Evolutionary conservation across 225 moss, liverwort and hornwort genomes (phyloP).

Genomic region (Rhytidiadelphus loreus): DNA sequence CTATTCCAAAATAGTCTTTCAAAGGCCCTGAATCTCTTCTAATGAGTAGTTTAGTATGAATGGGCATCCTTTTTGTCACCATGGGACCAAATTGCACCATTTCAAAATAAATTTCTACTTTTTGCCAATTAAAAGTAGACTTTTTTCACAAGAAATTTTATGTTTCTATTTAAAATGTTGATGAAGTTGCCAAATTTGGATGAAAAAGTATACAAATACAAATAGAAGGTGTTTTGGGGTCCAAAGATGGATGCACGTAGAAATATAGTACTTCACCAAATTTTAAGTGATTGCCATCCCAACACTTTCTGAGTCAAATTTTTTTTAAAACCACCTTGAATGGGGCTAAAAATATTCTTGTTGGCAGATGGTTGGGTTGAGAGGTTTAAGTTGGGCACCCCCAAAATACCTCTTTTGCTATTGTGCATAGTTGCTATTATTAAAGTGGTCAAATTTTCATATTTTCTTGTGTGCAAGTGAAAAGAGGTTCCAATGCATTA

Average conservation of each 20-base stretch:
- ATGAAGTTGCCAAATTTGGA: background rate
- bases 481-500: fast-evolving
- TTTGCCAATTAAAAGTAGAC: background rate
- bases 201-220: background rate
- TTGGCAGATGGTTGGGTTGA: background rate
- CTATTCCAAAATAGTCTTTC: no score
- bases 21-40: no score
- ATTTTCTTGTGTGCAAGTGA: background rate
- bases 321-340: fast-evolving
- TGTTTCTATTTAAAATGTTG: background rate
- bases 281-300: background rate
- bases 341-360: fast-evolving
- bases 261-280: background rate
- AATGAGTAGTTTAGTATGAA: no score
- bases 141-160: fast-evolving
- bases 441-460: fast-evolving
- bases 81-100: background rate
- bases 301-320: background rate
- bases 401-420: fast-evolving
- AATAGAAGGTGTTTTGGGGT: background rate
- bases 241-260: background rate
- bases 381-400: background rate
- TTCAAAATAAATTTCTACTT: background rate
- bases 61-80: no score
- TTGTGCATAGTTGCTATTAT: fast-evolving